A percentile compares a stretch with the other conserved stretches of the same genome.
phyloP scores from a whole-genome alignment of 23 red algal genomes.

The Gracilariopsis chorda region DNA sequence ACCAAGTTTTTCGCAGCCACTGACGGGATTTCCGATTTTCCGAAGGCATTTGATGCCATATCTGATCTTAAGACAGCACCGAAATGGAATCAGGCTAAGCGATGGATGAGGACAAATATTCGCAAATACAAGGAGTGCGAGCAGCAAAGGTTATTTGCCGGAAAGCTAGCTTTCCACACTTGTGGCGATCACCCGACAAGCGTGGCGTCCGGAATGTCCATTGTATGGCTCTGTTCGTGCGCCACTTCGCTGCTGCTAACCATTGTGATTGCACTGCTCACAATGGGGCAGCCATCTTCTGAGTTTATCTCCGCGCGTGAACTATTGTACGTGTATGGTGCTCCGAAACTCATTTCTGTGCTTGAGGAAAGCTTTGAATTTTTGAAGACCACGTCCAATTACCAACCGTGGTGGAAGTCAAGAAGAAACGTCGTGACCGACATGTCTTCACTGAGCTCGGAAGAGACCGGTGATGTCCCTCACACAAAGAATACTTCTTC shows the following conservation, averaged over 20 bases:
- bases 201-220: slow-evolving; percentile 2
- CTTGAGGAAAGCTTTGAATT: neutral
- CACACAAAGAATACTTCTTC: neutral
- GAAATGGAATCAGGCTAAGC: slow-evolving; percentile 1
- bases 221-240: slow-evolving; percentile 34
- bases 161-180: slow-evolving; percentile 10
- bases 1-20: slow-evolving; percentile 13
- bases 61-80: neutral
- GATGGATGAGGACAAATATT: slow-evolving; percentile 23
- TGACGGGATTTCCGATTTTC: neutral
- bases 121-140: slow-evolving; percentile 4
- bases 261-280: slow-evolving; percentile 19
- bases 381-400: neutral
- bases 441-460: neutral
- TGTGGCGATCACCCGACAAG: slow-evolving; percentile 17
- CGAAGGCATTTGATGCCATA: neutral
- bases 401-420: slow-evolving; percentile 6
- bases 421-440: neutral
- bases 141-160: neutral
- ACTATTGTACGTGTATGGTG: slow-evolving; percentile 45
- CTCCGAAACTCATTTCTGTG: slow-evolving; percentile 41
- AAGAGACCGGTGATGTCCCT: neutral
- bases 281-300: slow-evolving; percentile 18
- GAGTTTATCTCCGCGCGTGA: slow-evolving; percentile 46
- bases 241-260: slow-evolving; percentile 1